These are phyloP conservation scores for Linanthus parryae DNA, from an alignment of 148 eudicot species.

Conservation along the genomic window DNA sequence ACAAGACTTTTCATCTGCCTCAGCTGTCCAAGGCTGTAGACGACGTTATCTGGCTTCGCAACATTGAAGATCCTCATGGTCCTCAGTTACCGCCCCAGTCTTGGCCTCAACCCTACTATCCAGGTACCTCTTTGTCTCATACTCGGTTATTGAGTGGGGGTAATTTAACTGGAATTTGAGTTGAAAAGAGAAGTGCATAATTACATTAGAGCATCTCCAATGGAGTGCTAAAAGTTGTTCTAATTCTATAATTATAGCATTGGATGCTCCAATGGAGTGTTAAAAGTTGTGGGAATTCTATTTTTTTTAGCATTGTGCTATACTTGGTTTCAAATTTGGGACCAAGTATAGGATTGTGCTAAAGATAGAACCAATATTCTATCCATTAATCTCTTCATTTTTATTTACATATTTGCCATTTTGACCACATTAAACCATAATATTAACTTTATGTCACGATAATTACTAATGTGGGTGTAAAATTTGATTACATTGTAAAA, in stretches of 20 bases:
- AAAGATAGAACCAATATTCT: too few species aligned
- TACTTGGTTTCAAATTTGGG: too few species aligned
- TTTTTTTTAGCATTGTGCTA: neutral
- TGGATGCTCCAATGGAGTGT: neutral
- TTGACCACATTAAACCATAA: too few species aligned
- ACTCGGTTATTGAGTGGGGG: neutral
- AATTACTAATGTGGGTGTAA: too few species aligned
- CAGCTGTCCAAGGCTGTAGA: constrained; percentile 43
- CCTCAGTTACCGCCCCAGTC: constrained; percentile 24
- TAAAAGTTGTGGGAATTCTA: neutral
- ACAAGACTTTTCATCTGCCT: constrained; percentile 34
- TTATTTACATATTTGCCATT: too few species aligned
- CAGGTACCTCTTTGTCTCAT: constrained; percentile 37
- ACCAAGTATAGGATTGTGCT: too few species aligned
- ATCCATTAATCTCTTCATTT: too few species aligned
- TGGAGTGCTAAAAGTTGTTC: neutral
- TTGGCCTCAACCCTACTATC: constrained; percentile 76
- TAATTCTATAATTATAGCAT: neutral
- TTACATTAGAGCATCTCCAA: neutral
- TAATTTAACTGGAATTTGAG: neutral
- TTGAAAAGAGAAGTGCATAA: neutral
- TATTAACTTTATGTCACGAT: too few species aligned
- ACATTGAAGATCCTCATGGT: constrained; percentile 48
- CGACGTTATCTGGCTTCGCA: constrained; percentile 64
- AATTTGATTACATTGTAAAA: too few species aligned